Conservation (phyloP, 208 protist genomes). For the Strigomonas culicis region DNA sequence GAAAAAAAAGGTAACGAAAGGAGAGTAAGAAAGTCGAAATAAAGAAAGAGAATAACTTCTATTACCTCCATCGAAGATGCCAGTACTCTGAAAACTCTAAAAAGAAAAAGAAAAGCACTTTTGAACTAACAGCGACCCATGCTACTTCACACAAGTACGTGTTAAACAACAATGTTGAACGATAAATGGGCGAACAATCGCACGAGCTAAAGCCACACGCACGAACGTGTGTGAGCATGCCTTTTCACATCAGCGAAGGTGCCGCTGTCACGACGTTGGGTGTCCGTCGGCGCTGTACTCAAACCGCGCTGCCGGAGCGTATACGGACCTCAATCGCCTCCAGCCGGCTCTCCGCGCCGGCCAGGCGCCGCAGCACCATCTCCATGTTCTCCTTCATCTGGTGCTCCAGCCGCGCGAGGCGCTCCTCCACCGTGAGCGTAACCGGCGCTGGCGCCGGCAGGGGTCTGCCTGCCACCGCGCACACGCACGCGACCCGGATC, state of each 20-base stretch:
- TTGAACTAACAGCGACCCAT: neutral
- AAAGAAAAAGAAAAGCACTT: neutral
- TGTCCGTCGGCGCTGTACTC: too few relatives aligned
- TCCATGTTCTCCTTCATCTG: slow-evolving; percentile 15
- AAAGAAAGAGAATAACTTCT: neutral
- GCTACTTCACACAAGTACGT: neutral
- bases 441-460: neutral
- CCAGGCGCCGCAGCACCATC: slow-evolving; percentile 18
- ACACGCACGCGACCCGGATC: slow-evolving; percentile 17
- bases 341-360: slow-evolving; percentile 19
- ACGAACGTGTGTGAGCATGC: too few relatives aligned
- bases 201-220: too few relatives aligned
- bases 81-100: neutral
- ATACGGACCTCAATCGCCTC: neutral
- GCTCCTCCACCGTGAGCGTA: neutral
- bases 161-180: too few relatives aligned
- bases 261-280: too few relatives aligned
- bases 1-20: neutral
- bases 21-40: slow-evolving; percentile 18
- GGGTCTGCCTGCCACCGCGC: slow-evolving; percentile 8
- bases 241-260: too few relatives aligned
- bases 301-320: too few relatives aligned
- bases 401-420: neutral
- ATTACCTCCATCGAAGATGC: too few relatives aligned
- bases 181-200: too few relatives aligned